Base-by-base conservation (phyloP, 2,329 filamentous ascomycete species). In the Rhinocladiella similis region DNA sequence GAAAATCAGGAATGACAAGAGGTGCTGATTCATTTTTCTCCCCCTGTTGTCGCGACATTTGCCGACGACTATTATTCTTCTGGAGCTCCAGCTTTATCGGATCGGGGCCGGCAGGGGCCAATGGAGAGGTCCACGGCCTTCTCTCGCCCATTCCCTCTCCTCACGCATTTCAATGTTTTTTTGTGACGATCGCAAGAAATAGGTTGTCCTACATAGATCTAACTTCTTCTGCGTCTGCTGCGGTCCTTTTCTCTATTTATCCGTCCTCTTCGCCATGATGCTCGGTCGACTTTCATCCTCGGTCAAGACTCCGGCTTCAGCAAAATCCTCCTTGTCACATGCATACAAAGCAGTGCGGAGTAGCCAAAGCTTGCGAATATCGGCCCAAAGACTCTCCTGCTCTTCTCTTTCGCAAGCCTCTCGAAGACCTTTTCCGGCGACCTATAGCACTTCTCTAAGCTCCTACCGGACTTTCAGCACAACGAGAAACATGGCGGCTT, bases 341-440 rank as follows among this genome's bases (percentile, higher is more conserved):
- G 51, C 60, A 13, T 54, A 49, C 27, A 62, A 43, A 56, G 52
- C 60, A 46, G 56, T 61, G 60, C 60, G 61, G 62, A 62, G 62
- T 60, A 63, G 56, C 27, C 50, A 50, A 47, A 52, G 49, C 50
- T 49, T 58, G 50, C 61, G 47, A 54, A 53, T 38, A 14, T 39
- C 51, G 50, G 58, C 59, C 20, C 52, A 54, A 41, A 60, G 57
- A 45, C 47, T 48, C 18, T 55, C 43, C 49, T 58, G 57, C 51
- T 57, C 54, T 45, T 56, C 50, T 18, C 33, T 52, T 47, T 50
- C 57, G 14, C 59, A 52, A 47, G 47, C 49, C 27, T 52, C 55
- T 18, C 56, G 42, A 53, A 55, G 35, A 36, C 35, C 27, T 38
- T 29, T 41, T 19, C 36, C 50, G 7, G 52, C 36, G 35, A 20